Percentiles rank a stretch among this genome's conserved stretches.
phyloP scores from a whole-genome alignment of 768 basidiomycete species.

The Phanerodontia chrysosporium region DNA sequence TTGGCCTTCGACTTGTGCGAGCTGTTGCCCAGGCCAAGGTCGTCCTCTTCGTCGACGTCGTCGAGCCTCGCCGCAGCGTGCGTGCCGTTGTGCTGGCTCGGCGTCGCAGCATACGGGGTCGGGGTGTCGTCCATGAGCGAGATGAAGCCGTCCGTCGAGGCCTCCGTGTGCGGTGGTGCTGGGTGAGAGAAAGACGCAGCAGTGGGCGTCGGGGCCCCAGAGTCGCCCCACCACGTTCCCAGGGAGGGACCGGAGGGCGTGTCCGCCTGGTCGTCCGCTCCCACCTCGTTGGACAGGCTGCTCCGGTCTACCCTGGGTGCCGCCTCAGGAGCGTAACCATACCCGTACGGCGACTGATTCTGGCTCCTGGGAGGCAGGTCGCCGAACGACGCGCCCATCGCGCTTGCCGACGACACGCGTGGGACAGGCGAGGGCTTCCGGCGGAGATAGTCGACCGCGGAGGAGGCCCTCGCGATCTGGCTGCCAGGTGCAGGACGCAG shows the following conservation, averaged over 20 bases:
- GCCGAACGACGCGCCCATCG: constrained; percentile 48
- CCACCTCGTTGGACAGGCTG: constrained; percentile 15
- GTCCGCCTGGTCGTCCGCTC: constrained; percentile 21
- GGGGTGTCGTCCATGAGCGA: constrained; percentile 68
- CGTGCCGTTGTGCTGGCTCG: constrained; percentile 9
- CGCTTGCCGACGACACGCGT: constrained; percentile 50
- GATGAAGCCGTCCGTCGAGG: constrained; percentile 56
- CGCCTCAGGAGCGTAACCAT: constrained; percentile 26
- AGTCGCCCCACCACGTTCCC: constrained; percentile 58
- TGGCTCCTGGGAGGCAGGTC: constrained; percentile 32
- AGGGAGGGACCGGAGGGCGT: constrained; percentile 10
- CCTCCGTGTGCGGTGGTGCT: constrained; percentile 29
- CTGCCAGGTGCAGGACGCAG: constrained; percentile 41
- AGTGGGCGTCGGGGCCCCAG: constrained; percentile 56
- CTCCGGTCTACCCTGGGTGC: constrained; percentile 23
- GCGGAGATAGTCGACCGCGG: constrained; percentile 71
- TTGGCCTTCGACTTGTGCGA: constrained; percentile 35
- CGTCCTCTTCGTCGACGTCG: constrained; percentile 78
- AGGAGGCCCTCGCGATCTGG: constrained; percentile 68
- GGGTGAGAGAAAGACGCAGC: constrained; percentile 60
- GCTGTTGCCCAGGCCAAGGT: constrained; percentile 87
- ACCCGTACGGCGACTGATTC: constrained; percentile 33
- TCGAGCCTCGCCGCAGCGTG: constrained; percentile 32
- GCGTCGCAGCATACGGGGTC: constrained; percentile 36
- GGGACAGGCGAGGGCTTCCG: constrained; percentile 51